Base-by-base conservation (phyloP, 495 filamentous ascomycete species). In the Neurospora tetraspora region DNA sequence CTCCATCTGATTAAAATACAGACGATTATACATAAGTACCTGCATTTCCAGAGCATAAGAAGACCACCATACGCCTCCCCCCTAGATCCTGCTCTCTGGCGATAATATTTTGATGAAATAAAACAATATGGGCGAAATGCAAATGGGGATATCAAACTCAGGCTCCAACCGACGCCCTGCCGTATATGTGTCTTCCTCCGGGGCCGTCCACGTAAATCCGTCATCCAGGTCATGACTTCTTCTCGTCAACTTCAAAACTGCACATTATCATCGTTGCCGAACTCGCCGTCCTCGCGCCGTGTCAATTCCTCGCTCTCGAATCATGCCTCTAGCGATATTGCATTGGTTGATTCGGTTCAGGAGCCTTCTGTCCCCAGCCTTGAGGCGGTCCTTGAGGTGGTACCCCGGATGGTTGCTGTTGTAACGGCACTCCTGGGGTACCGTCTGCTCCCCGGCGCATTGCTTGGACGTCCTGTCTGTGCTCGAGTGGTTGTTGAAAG, bases 401-500 rank as follows among this genome's bases (percentile, higher is more conserved):
- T 6, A 42, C 68, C 11, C 40, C 40, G 27, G 71, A 75, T 7
- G 73, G 75, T 70, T 82, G 82, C n/a, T 81, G 81, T 40, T 86
- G 85, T 78, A 86, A 80, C 12, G 82, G 85, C 73, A 86, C 79
- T 20, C 77, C 77, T 6, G 78, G 80, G 18, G 73, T 77, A 38
- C 79, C 80, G 5, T 78, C 80, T 36, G 81, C 81, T 31, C 83
- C 84, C 10, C 82, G 77, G 27, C 76, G 80, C 79, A 84, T 82
- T 47, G 79, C 81, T 71, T 84, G 79, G 4, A 87, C 84, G 70
- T 88, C 86, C 37, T 81, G 84, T 43, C 86, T 78, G 76, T 87
- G 82, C 72, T 83, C 78, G 70, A 88, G 81, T 7, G 87, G 87
- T 73, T 88, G 85, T n/a, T 82, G 79, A 69, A 87, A 88, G 76